Base-by-base conservation (phyloP, 1,139 yeast genomes). In the Pichia inconspicua region DNA sequence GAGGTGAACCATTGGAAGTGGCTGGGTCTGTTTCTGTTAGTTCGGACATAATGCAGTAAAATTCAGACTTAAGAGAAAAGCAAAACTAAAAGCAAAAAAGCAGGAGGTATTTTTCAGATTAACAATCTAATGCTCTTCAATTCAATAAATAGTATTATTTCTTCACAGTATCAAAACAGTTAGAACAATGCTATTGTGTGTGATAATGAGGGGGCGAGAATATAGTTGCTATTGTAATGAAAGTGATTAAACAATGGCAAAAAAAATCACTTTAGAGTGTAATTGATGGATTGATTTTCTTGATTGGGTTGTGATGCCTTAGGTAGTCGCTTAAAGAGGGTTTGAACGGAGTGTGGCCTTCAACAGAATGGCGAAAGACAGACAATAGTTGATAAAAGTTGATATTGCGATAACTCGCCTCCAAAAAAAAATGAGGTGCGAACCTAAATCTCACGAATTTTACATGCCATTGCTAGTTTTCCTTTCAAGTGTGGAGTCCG, bases 41-140 rank as follows among this genome's bases (percentile, higher is more conserved):
- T 32, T 41, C 43, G 25, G 30, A 34, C 27, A 41, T 41, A 5
- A 31, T 41, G 38, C 40, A 37, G 22, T 37, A 22, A 37, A 37
- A 37, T 17, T 19, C 15, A 37, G 11, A 22, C n/a, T 37, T 17
- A 7, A 34, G 15, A 15, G 17, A 37, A 37, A 37, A 37, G 40
- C 40, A 37, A 37, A 37, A 37, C 40, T 37, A 37, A 37, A 37
- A 37, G 40, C 40, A 22, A 37, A 19, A 37, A 22, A 19, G 22
- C 22, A 4, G 15, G 12, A 12, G 22, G 5, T 22, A 22, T 4
- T 4, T 22, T 22, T 22, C 22, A 22, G 22, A 22, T 22, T 5
- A 22, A 22, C 22, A 22, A 22, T 22, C 22, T 22, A 22, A 22
- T 22, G 22, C 22, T 22, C 22, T 22, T 22, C 9, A 37, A 22